Evolutionary conservation across 2,329 filamentous ascomycete genomes (phyloP).

Genomic region (Phoma sp.): DNA sequence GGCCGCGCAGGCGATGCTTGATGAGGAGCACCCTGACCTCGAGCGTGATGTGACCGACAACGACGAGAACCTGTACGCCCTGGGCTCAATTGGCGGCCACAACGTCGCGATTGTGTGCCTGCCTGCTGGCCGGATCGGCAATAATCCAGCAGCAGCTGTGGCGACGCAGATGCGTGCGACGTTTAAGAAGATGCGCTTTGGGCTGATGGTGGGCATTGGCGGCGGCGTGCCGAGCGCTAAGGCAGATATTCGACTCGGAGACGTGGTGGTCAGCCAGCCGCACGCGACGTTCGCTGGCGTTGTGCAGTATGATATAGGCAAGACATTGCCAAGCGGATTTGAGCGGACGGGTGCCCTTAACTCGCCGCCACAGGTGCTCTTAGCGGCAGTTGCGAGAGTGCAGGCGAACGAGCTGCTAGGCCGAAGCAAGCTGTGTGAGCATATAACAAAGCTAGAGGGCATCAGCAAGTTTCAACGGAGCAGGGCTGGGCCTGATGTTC

Average conservation of each 20-base stretch:
- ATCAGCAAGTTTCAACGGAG: too few relatives aligned
- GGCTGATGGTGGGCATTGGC: conserved; percentile 12
- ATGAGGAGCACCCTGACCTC: conserved; percentile 7
- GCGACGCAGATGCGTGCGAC: conserved; percentile 34
- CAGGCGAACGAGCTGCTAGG: too few relatives aligned
- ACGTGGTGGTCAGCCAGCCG: conserved; percentile 10
- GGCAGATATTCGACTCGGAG: conserved; percentile 2
- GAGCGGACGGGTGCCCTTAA: background rate
- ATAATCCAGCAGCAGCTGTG: conserved; percentile 35
- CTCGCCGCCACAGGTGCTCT: background rate
- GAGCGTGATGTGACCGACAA: too few relatives aligned
- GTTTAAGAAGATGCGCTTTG: conserved; percentile 34
- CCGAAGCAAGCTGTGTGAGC: too few relatives aligned
- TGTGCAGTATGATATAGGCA: conserved; percentile 14
- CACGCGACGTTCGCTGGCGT: conserved; percentile 2
- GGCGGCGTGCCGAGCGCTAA: conserved; percentile 8
- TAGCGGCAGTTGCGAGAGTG: background rate
- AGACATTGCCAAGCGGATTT: conserved; percentile 1
- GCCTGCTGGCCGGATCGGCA: conserved; percentile 31
- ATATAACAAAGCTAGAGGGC: too few relatives aligned
- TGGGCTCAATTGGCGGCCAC: conserved; percentile 3
- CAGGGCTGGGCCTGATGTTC: too few relatives aligned
- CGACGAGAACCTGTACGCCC: conserved; percentile 5
- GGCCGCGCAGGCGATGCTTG: conserved; percentile 15
- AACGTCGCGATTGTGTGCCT: conserved; percentile 2